Base-by-base conservation (phyloP, 176 grass and related monocot genomes). In the Eleusine coracana region DNA sequence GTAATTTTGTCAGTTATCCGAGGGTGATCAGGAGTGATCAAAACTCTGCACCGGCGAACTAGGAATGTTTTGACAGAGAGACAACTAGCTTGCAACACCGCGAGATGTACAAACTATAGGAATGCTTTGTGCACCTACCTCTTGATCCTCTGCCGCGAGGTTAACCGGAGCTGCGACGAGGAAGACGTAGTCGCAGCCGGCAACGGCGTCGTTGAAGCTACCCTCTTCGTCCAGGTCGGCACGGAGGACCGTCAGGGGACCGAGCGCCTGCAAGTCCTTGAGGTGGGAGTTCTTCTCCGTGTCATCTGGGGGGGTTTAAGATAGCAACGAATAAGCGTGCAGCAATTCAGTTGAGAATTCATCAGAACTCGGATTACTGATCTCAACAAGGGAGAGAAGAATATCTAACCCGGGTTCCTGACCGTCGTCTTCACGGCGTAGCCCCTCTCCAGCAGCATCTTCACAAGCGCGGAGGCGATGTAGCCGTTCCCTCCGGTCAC, bases 401-500 rank as follows among this genome's bases (percentile, higher is more conserved):
- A 71, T 13, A 71, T 13, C 34, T 9, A 17, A 97, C 89, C 87
- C 8, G 89, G 89, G 70, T 94, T 87, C 73, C 94, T 86, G 79
- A 92, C 87, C 1, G 94, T 97, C 9, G 91, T 83, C 40, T 89
- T 91, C 20, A 91, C 82, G 61, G 78, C 66, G 17, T 91, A 97
- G 0, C 89, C 89, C 28, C 84, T 97, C 86, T 89, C 6, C 39
- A 94, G 84, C 60, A 97, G 52, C 46, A 86, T 80, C 74, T 90
- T 91, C 85, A 92, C 79, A n/a, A 93, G 87, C 11, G 40, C 72
- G 0, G 91, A 94, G 4, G 91, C 89, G 6, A 96, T 85, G 70
- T 80, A 91, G 3, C 94, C 94, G 40, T 69, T 93, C 28, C 86
- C 94, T 27, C 93, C 93, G 41, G 93, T 92, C 3, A 96, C 93